These are phyloP conservation scores for Tetraselmis striata DNA, from an alignment of 139 green algal species.

Conservation along the genomic window DNA sequence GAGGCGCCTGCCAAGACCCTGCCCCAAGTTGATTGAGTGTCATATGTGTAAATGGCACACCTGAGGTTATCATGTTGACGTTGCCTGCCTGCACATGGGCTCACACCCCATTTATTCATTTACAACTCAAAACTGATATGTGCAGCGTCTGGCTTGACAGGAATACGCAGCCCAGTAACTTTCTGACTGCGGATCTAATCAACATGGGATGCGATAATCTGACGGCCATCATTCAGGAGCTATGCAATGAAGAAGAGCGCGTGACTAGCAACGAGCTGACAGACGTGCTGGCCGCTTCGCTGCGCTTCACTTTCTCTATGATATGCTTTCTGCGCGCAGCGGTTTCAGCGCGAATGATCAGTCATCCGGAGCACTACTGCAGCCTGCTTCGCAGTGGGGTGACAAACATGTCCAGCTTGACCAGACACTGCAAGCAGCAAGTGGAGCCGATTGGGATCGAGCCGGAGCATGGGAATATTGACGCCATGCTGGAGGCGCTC, in stretches of 20 bases:
- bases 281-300: not conserved
- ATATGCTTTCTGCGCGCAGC: not conserved
- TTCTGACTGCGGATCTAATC: not conserved
- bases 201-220: not conserved
- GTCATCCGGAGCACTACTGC: not conserved
- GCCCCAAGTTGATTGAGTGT: too few species aligned
- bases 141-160: too few species aligned
- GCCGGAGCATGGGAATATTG: not conserved
- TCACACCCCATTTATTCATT: too few species aligned
- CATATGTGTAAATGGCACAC: too few species aligned
- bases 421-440: not conserved
- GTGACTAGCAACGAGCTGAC: not conserved
- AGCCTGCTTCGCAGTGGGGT: not conserved
- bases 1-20: too few species aligned
- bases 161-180: not conserved
- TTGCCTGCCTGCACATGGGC: too few species aligned
- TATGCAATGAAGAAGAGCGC: not conserved
- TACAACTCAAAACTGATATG: too few species aligned
- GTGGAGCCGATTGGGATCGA: not conserved
- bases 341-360: not conserved
- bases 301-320: not conserved
- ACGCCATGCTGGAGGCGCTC: not conserved
- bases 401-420: not conserved
- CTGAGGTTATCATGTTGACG: too few species aligned
- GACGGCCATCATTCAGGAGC: not conserved